phyloP scores from a whole-genome alignment of 2,329 filamentous ascomycete species.

The Sclerotinia borealis region DNA sequence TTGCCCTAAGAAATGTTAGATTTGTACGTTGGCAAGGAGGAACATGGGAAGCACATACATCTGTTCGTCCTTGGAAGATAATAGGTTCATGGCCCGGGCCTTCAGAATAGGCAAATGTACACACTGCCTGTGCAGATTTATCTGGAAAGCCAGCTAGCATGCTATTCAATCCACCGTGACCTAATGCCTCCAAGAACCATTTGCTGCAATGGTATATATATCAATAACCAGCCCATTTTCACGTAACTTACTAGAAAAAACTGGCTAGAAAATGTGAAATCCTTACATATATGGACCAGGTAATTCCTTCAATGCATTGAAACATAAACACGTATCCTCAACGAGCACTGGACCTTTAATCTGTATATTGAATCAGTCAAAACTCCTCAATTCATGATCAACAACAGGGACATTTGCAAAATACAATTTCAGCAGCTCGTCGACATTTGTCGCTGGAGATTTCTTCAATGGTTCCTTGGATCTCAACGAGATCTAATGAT shows the following conservation, averaged over 20 bases:
- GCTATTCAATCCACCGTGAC: conserved; percentile 82
- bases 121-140: conserved; percentile 88
- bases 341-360: conserved; percentile 83
- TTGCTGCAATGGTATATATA: conserved; percentile 62
- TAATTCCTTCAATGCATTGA: conserved; percentile 81
- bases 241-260: too few species aligned
- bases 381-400: background rate
- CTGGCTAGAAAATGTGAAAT: background rate
- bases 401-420: conserved; percentile 22
- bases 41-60: conserved; percentile 46
- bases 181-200: conserved; percentile 82
- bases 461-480: conserved; percentile 89
- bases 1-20: conserved; percentile 48
- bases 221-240: background rate
- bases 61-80: conserved; percentile 85
- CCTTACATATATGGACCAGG: conserved; percentile 90
- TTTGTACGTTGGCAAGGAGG: background rate
- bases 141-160: conserved; percentile 83
- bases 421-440: conserved; percentile 70
- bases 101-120: conserved; percentile 87
- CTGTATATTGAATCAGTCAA: conserved; percentile 39
- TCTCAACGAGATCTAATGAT: conserved; percentile 74
- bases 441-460: conserved; percentile 84
- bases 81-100: conserved; percentile 80
- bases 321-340: conserved; percentile 93